Evolutionary conservation across 768 basidiomycete species (phyloP), one percentile per base, ranked within the genome.

Genomic region (Brasilioporus rufonigricans): DNA sequence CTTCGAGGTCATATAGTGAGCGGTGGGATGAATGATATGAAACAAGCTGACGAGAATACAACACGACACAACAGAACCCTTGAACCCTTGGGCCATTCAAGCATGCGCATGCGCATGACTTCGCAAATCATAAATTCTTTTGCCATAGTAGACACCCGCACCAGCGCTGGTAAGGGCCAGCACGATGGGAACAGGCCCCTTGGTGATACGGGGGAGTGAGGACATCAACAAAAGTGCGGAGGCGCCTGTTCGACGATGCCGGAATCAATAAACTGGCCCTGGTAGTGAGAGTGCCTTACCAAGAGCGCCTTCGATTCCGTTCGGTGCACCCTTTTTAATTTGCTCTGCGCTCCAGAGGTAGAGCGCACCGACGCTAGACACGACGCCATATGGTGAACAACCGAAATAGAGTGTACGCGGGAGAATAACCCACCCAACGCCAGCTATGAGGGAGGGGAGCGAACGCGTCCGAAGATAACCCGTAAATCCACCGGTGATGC

Each of bases 391-490:
- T 41, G 19, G 48, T 55, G 59, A 55, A 33, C 16, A 24, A 14
- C 29, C 24, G 29, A 16, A 16, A 7, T 29, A 21, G 33, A 7
- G 23, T 3, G 14, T 12, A 18, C 13, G 21, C 19, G 47, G 21
- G 29, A 14, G 35, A 35, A 33, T 50, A 47, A 68, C 84, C 40
- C 62, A 92, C 90, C 86, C 78, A 41, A 91, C 80, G 36, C 91
- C 91, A 53, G 91, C 91, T 19, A 93, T 82, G 39, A 93, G 69
- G 13, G 92, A 93, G 7, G 91, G 92, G 29, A 93, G 75, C 31
- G 90, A 93, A 23, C 85, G 81, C 56, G 85, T 89, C 61, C 81
- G 77, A 8, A 75, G 81, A 58, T 82, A 91, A 29, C 89, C 91
- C 40, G 85, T 83, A 39, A 89, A 53, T 23, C 91, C 91, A 13